Evolutionary conservation across 805 yeast genomes (phyloP), one percentile per base, ranked within the genome.

Genomic region (Wickerhamomyces queroliae): DNA sequence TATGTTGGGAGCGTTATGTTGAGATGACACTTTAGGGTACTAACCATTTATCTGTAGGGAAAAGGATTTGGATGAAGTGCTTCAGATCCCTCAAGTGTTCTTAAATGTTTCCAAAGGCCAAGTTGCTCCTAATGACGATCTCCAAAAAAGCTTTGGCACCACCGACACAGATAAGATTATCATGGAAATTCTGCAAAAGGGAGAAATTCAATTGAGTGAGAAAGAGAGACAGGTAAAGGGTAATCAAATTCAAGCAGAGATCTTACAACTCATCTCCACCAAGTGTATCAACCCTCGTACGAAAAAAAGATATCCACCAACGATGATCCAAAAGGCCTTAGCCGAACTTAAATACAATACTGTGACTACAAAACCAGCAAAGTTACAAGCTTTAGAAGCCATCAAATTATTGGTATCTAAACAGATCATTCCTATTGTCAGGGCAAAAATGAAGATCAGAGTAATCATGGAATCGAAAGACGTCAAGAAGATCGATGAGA

Each of bases 81-180:
- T 93, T 27, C 99, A 93, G 59, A 88, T 93, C 38, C 96, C 89
- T n/a, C 96, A 85, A 59, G 95, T 93, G 1, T 93, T 93, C 54
- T 59, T 78, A 26, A 93, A 93, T 55, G 98, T 90, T 0, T 87
- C 96, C 13, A 93, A 93, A 56, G 99, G 99, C 2, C 88, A 80
- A 46, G 90, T 86, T 1, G 98, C 98, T 3, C 80, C 90, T 15
- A 77, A 84, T 49, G 95, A 87, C 9, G 97, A 91, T 42, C 66
- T 93, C 18, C 65, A 72, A 46, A 72, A 77, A 40, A 70, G 82
- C 2, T 91, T 93, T 58, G 89, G 84, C 1, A 74, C 88, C 0
- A 78, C 89, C 0, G 83, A 90, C 51, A 71, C 76, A 11, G 86
- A 89, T 54, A 70, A 71, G 26, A 84, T 90, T 36, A 80, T 93